These are phyloP conservation scores for Annulohypoxylon nitens DNA, from an alignment of 495 filamentous ascomycete genomes.

Conservation along the genomic window DNA sequence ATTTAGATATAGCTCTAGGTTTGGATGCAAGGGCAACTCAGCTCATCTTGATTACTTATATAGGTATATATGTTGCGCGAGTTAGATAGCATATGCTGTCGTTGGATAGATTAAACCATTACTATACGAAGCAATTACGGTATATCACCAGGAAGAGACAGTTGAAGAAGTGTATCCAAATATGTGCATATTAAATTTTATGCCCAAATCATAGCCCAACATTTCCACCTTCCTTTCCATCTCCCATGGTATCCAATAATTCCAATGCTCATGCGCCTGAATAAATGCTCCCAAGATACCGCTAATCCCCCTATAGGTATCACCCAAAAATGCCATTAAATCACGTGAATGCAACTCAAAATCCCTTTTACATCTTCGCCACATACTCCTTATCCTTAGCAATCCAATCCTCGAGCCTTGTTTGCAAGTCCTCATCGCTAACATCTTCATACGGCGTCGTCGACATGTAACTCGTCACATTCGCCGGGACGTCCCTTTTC, in stretches of 20 bases:
- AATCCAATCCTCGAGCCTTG: slow-evolving; percentile 48
- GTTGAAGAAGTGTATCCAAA: background rate
- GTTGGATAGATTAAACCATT: background rate
- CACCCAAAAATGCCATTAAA: background rate
- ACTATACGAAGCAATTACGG: background rate
- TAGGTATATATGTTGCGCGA: background rate
- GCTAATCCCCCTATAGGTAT: no score
- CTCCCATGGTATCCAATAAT: background rate
- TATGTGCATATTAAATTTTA: background rate
- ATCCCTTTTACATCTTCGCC: slow-evolving; percentile 1
- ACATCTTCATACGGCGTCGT: slow-evolving; percentile 36
- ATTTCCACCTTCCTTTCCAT: background rate
- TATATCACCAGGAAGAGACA: background rate
- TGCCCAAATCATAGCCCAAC: background rate
- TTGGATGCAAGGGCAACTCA: background rate
- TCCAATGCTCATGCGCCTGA: background rate
- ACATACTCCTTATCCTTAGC: slow-evolving; percentile 44
- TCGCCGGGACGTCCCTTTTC: slow-evolving; percentile 35
- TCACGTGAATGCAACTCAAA: background rate
- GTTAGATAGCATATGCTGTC: background rate
- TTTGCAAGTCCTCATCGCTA: slow-evolving; percentile 51
- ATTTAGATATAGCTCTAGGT: background rate
- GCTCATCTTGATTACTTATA: background rate
- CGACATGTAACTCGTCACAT: slow-evolving; percentile 28
- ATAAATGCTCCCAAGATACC: slow-evolving; percentile 8